phyloP scores from a whole-genome alignment of 2,329 filamentous ascomycete genomes.

The Claviceps africana region DNA sequence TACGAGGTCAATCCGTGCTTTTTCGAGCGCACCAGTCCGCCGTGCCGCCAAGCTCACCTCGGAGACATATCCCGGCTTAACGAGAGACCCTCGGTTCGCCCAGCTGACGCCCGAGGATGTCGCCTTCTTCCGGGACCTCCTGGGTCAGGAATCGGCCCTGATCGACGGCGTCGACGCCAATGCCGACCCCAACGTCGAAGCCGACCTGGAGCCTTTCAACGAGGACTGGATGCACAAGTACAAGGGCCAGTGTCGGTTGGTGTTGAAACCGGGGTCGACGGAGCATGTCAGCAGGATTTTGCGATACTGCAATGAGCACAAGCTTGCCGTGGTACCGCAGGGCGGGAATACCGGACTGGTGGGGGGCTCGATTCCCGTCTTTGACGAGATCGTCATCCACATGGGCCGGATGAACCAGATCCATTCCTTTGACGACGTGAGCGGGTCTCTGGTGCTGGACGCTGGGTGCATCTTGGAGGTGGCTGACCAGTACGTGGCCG shows the following conservation, averaged over 20 bases:
- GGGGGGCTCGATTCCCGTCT: constrained; percentile 88
- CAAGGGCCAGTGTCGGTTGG: constrained; percentile 73
- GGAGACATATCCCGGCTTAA: constrained; percentile 71
- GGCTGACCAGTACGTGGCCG: constrained; percentile 72
- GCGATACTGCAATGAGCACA: constrained; percentile 87
- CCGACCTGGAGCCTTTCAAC: constrained; percentile 86
- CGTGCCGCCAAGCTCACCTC: constrained; percentile 54
- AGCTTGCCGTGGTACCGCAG: constrained; percentile 87
- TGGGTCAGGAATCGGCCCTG: constrained; percentile 65
- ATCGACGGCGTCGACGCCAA: constrained; percentile 67
- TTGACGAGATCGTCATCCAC: constrained; percentile 94
- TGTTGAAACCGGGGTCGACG: constrained; percentile 72
- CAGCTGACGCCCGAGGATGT: constrained; percentile 68
- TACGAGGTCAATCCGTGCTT: constrained; percentile 12
- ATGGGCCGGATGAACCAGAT: constrained; percentile 84
- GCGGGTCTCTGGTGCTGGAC: constrained; percentile 78
- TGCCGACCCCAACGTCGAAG: constrained; percentile 49
- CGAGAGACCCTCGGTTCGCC: constrained; percentile 64
- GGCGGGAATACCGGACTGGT: constrained; percentile 95
- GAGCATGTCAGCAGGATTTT: constrained; percentile 84
- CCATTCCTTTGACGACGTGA: constrained; percentile 82
- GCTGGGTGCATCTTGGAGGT: constrained; percentile 84
- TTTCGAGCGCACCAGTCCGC: constrained; percentile 10
- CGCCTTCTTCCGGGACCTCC: constrained; percentile 63
- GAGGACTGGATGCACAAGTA: constrained; percentile 99